Base-by-base conservation (phyloP, 73 alveolate species). In the Blepharisma stoltei region DNA sequence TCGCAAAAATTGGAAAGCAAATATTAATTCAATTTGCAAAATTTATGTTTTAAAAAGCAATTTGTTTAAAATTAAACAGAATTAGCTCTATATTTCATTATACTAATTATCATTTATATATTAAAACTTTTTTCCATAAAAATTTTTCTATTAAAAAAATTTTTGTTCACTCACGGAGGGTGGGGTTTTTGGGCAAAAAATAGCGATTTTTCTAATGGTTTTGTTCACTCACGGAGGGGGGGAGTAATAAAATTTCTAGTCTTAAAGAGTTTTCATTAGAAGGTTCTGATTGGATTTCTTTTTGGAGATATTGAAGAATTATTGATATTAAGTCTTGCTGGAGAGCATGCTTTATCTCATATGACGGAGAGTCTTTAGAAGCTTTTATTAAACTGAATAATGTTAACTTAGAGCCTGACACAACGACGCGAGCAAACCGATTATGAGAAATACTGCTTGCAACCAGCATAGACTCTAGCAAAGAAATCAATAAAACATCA, bases 321-420 rank as follows among this genome's bases (percentile, higher is more conserved):
- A 25, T 25, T 14, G 45, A n/a, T 11, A 60, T 60, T 14, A 25
- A 14, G 14, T 60, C 73, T 60, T 60, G 73, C 23, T 60, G 73
- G 5, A 60, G 37, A 8, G 14, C 23, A 14, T 60, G 46, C 46
- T 60, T 60, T 8, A 60, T 14, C 23, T 60, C 73, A 60, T 18
- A 60, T 14, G 49, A 20, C 1, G 18, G 23, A 3, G 73, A 60
- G 23, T 60, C 23, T 20, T 60, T n/a, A 20, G 73, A 60, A 20
- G 73, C 45, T 20, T 60, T 60, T 25, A 60, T 14, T 14, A 60
- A 5, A 2, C 46, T 25, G 38, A 60, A 20, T 14, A 60, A 60
- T 14, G 23, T 60, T 20, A 60, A 25, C 46, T 60, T 60, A 1
- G 23, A n/a, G n/a, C 73, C 73, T 18, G 73, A 60, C 0, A 38